Percentiles rank a stretch among this genome's conserved stretches.
Conservation (phyloP, 768 basidiomycete species). For the Panellus pusillus region DNA sequence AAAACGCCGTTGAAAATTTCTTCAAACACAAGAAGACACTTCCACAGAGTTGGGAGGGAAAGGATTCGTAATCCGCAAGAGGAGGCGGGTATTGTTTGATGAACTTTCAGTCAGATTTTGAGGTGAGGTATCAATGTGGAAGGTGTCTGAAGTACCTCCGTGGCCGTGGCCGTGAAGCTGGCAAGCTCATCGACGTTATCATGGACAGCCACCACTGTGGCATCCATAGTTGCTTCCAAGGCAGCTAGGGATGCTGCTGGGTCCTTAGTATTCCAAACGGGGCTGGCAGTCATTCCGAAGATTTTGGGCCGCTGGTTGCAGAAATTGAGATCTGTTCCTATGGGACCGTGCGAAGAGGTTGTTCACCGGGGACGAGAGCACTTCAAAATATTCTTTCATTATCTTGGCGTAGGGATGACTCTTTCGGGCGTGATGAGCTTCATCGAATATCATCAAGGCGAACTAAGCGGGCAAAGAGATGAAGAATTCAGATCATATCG, state of each 20-base stretch:
- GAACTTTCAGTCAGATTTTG: constrained; percentile 36
- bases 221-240: constrained; percentile 70
- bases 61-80: constrained; percentile 48
- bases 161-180: constrained; percentile 60
- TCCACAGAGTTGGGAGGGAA: constrained; percentile 57
- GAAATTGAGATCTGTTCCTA: not conserved
- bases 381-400: constrained; percentile 63
- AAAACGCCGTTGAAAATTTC: constrained; percentile 31
- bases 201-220: constrained; percentile 74
- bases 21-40: constrained; percentile 43
- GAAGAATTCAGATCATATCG: not conserved
- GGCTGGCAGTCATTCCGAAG: constrained; percentile 94
- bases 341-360: too few species aligned
- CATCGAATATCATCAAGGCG: constrained; percentile 75
- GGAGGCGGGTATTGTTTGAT: constrained; percentile 58
- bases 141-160: constrained; percentile 46
- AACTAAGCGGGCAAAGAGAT: constrained; percentile 29
- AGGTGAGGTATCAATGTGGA: not conserved
- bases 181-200: constrained; percentile 67
- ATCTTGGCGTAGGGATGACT: constrained; percentile 79
- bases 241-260: constrained; percentile 59
- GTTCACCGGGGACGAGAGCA: constrained; percentile 34
- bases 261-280: constrained; percentile 78
- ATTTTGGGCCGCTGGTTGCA: constrained; percentile 64
- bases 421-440: constrained; percentile 77